Conservation (phyloP, 2,329 filamentous ascomycete species). For the Stagonosporopsis rhizophila region DNA sequence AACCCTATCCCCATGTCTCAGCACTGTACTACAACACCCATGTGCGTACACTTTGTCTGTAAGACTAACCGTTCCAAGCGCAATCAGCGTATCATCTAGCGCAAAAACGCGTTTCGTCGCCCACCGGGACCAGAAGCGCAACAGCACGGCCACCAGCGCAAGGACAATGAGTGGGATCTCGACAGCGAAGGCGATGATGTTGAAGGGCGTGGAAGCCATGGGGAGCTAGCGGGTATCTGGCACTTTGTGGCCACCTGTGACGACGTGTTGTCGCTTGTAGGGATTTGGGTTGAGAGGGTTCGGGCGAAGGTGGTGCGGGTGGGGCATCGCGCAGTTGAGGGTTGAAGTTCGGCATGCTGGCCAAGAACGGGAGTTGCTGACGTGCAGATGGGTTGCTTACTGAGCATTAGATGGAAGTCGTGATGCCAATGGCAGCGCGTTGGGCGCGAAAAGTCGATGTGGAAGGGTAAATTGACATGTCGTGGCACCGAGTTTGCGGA, state of each 20-base stretch:
- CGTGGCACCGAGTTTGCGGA: not conserved
- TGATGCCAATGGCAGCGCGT: not conserved
- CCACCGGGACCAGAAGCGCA: conserved; percentile 34
- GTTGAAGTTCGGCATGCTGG: conserved; percentile 14
- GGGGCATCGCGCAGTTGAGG: conserved; percentile 13
- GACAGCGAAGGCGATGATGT: conserved; percentile 25
- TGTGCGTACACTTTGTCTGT: not conserved
- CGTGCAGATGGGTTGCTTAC: conserved; percentile 23
- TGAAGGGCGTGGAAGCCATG: conserved; percentile 9
- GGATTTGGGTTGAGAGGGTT: not conserved
- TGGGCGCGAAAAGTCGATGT: not conserved
- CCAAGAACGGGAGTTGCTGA: conserved; percentile 25
- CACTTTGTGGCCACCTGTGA: too few species aligned
- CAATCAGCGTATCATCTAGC: conserved; percentile 33
- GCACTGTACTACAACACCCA: not conserved
- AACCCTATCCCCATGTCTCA: conserved; percentile 20
- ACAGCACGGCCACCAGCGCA: conserved; percentile 30
- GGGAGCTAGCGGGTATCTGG: not conserved
- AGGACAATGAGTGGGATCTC: conserved; percentile 38
- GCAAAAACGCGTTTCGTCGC: conserved; percentile 34
- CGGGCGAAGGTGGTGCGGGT: not conserved
- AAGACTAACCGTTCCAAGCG: conserved; percentile 27
- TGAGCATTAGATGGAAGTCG: conserved; percentile 13
- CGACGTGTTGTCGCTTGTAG: too few species aligned
- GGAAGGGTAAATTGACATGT: not conserved